A percentile compares a stretch with the other conserved stretches of the same genome.
These are phyloP conservation scores for Globisporangium okanoganense DNA, from an alignment of 352 stramenopile genomes.

Conservation along the genomic window DNA sequence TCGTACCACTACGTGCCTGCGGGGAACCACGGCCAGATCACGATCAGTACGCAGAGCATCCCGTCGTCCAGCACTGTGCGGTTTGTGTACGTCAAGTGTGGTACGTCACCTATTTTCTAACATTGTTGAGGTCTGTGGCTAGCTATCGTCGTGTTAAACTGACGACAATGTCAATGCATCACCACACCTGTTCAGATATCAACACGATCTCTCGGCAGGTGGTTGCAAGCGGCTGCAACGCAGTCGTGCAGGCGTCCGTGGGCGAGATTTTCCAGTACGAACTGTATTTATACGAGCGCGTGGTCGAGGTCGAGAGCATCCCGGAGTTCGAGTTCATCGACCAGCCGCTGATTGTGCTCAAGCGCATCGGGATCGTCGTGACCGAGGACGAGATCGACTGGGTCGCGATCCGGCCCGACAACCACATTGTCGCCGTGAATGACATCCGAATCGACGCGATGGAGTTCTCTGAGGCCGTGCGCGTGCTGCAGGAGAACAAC, in stretches of 20 bases:
- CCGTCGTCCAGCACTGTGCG: constrained; percentile 61
- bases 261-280: constrained; percentile 89
- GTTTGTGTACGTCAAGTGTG: constrained; percentile 85
- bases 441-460: constrained; percentile 84
- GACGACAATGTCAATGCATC: background rate
- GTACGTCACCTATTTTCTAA: constrained; percentile 16
- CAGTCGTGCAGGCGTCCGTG: constrained; percentile 76
- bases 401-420: constrained; percentile 71
- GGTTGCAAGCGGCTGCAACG: constrained; percentile 84
- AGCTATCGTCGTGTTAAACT: background rate
- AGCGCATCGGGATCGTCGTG: constrained; percentile 77
- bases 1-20: constrained; percentile 73
- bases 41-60: constrained; percentile 74
- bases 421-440: constrained; percentile 87
- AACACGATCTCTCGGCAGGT: constrained; percentile 81
- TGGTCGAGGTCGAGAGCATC: constrained; percentile 86
- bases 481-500: constrained; percentile 83
- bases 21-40: constrained; percentile 63
- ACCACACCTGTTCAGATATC: constrained; percentile 48
- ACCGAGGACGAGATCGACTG: constrained; percentile 77
- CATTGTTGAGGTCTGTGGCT: background rate
- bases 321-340: constrained; percentile 86
- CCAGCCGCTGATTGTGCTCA: constrained; percentile 81
- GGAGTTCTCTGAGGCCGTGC: constrained; percentile 74
- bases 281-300: constrained; percentile 81